Conservation (phyloP, 208 protist species). For the Leishmania lainsoni region DNA sequence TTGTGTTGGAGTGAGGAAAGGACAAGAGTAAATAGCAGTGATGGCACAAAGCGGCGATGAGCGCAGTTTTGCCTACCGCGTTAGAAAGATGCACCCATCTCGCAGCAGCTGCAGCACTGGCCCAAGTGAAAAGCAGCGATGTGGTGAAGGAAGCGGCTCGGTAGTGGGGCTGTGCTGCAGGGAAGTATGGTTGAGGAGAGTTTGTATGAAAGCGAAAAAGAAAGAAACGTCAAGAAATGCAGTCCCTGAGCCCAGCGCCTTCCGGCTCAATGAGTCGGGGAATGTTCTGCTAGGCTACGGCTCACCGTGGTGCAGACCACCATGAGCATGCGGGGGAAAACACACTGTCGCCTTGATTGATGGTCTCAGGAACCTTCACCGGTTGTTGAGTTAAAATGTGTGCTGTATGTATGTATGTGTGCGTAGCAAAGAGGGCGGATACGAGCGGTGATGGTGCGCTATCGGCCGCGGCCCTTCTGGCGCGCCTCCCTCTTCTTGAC, state of each 20-base stretch:
- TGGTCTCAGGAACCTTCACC: neutral
- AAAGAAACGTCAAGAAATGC: neutral
- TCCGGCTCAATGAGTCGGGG: neutral
- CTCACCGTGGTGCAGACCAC: neutral
- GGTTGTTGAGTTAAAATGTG: no score
- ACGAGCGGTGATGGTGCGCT: neutral
- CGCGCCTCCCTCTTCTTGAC: neutral
- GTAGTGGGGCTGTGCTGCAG: neutral
- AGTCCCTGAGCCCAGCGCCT: neutral
- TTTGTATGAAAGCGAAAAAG: neutral
- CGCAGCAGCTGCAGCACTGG: neutral
- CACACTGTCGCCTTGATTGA: neutral
- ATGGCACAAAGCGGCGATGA: neutral
- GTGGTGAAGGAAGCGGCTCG: neutral
- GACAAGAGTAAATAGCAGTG: neutral
- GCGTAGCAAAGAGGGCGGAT: neutral
- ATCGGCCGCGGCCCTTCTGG: neutral
- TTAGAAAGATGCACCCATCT: neutral
- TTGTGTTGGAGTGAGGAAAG: neutral
- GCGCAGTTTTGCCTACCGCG: neutral
- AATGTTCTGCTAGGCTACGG: neutral
- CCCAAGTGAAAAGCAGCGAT: neutral
- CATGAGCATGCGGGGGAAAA: neutral
- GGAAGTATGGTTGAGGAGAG: neutral
- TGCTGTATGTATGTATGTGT: neutral